Conservation (phyloP, 2,329 filamentous ascomycete species). For the Penicillium sp. region DNA sequence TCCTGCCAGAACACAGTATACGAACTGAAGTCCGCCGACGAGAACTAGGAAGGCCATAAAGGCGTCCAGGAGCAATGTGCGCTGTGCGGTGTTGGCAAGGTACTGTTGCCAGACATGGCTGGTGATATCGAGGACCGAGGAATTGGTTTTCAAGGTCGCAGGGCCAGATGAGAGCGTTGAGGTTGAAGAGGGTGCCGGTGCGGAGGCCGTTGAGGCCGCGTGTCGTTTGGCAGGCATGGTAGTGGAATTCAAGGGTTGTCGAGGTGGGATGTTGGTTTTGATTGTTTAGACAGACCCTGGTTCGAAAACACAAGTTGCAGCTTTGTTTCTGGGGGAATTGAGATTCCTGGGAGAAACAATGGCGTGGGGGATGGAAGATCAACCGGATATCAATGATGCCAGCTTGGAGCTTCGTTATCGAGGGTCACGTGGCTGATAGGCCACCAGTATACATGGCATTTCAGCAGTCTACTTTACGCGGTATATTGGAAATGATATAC, state of each 20-base stretch:
- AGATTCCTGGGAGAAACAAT: conserved; percentile 12
- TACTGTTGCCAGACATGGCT: conserved; percentile 76
- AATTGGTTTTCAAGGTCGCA: conserved; percentile 39
- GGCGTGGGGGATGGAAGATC: conserved; percentile 15
- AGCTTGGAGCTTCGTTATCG: conserved; percentile 30
- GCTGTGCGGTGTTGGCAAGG: conserved; percentile 76
- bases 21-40: conserved; percentile 86
- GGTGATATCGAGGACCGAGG: conserved; percentile 58
- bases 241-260: conserved; percentile 6
- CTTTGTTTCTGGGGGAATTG: not conserved
- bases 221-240: conserved; percentile 30
- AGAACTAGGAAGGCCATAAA: conserved; percentile 87
- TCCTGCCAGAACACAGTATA: conserved; percentile 86
- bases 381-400: conserved; percentile 20
- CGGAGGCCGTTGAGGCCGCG: conserved; percentile 30
- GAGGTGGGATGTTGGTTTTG: not conserved
- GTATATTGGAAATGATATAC: no score
- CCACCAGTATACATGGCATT: not conserved
- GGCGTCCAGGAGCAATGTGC: conserved; percentile 85
- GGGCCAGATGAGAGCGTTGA: conserved; percentile 35
- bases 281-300: not conserved
- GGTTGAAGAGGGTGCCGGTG: conserved; percentile 24
- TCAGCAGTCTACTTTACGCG: not conserved
- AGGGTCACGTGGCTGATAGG: conserved; percentile 19
- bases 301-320: not conserved